A percentile compares a stretch with the other conserved stretches of the same genome.
phyloP scores from a whole-genome alignment of 164 flowering plant genomes.

The Sedum album region DNA sequence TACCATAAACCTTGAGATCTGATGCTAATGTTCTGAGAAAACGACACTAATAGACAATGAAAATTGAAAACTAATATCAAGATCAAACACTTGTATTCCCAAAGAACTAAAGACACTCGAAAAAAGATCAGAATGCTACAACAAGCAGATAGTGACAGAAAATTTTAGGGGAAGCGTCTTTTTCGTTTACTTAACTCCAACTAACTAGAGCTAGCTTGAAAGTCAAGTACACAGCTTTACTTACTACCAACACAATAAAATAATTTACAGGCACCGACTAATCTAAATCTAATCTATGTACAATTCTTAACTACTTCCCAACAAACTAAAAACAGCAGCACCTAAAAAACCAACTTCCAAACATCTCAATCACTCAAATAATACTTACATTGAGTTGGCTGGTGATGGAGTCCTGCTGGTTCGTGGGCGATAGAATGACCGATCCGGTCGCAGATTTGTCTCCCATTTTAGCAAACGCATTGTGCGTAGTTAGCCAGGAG shows the following conservation, averaged over 20 bases:
- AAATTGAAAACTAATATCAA: too few relatives aligned
- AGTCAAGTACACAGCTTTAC: not conserved
- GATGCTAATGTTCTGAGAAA: not conserved
- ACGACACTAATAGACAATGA: too few relatives aligned
- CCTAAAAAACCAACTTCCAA: not conserved
- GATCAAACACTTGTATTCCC: too few relatives aligned
- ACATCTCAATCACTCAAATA: too few relatives aligned
- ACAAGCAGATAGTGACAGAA: too few relatives aligned
- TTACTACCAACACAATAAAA: too few relatives aligned
- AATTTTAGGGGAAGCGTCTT: not conserved
- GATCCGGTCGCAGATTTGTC: not conserved
- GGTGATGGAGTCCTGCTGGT: not conserved
- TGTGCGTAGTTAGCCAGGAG: not conserved
- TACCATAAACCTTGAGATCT: too few relatives aligned
- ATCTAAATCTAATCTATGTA: not conserved
- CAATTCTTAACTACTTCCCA: not conserved
- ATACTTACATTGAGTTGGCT: not conserved
- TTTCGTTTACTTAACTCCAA: not conserved
- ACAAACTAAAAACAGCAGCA: not conserved
- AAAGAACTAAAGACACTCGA: too few relatives aligned
- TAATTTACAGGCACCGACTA: not conserved
- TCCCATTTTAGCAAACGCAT: not conserved
- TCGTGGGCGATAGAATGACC: not conserved
- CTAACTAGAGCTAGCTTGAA: not conserved
- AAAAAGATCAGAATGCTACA: too few relatives aligned